phyloP scores from a whole-genome alignment of 352 stramenopile species.

The Saprolegnia diclina region DNA sequence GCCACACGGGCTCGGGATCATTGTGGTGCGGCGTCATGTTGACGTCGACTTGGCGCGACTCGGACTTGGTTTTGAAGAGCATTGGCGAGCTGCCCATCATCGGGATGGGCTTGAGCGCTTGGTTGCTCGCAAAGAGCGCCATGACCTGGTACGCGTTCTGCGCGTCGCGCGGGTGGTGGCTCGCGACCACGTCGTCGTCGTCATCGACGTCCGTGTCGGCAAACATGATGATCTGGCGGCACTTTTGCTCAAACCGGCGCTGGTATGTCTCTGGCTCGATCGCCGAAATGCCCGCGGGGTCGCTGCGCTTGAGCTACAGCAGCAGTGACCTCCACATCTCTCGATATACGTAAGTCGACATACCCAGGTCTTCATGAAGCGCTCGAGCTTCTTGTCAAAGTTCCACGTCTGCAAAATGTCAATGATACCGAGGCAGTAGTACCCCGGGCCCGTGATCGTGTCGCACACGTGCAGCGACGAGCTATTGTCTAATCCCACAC shows the following conservation, averaged over 20 bases:
- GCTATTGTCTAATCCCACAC: slow-evolving; percentile 17
- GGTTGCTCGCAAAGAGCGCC: slow-evolving; percentile 4
- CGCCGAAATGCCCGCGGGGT: slow-evolving; percentile 70
- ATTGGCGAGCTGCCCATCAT: slow-evolving; percentile 8
- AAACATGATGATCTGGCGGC: slow-evolving; percentile 76
- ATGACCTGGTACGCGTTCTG: slow-evolving; percentile 13
- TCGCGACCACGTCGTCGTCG: not conserved
- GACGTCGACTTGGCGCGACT: slow-evolving; percentile 6
- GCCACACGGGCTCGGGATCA: not conserved
- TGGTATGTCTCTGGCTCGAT: slow-evolving; percentile 76
- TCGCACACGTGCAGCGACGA: slow-evolving; percentile 65
- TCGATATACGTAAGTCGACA: slow-evolving; percentile 21
- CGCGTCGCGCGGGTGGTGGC: not conserved
- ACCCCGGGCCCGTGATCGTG: slow-evolving; percentile 70
- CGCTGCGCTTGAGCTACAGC: slow-evolving; percentile 34
- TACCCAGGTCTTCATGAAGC: slow-evolving; percentile 76
- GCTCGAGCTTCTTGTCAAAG: slow-evolving; percentile 70
- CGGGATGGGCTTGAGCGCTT: slow-evolving; percentile 7
- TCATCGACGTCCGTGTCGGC: not conserved
- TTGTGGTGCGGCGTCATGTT: not conserved
- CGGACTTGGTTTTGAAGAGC: slow-evolving; percentile 9
- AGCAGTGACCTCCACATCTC: not conserved
- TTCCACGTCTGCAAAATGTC: slow-evolving; percentile 89
- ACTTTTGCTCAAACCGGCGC: slow-evolving; percentile 72
- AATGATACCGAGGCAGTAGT: slow-evolving; percentile 88